Percentiles rank a stretch among this genome's conserved stretches.
phyloP scores from a whole-genome alignment of 2,329 filamentous ascomycete species.

The Penicillium sclerotiorum region DNA sequence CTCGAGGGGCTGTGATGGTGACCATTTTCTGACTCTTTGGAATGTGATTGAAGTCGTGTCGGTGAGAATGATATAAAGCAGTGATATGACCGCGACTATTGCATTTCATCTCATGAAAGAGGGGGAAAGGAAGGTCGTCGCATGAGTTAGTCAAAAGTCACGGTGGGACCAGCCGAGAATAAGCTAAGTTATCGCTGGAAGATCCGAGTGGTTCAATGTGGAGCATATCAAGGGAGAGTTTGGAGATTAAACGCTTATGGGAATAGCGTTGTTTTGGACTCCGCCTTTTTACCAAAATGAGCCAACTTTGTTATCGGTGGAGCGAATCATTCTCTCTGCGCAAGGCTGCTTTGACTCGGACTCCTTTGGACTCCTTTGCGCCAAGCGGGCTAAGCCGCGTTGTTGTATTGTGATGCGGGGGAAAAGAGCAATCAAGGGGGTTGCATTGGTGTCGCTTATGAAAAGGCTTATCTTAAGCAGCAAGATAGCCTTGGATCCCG shows the following conservation, averaged over 20 bases:
- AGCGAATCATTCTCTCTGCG: background rate
- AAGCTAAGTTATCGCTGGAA: slow-evolving; percentile 8
- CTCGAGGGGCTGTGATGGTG: background rate
- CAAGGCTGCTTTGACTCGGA: background rate
- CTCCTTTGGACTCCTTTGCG: background rate
- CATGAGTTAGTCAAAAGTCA: background rate
- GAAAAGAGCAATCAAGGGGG: slow-evolving; percentile 2
- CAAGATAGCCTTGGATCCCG: too few species aligned
- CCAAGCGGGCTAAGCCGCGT: background rate
- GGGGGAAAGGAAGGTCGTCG: background rate
- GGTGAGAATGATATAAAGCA: too few species aligned
- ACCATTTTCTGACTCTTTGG: too few species aligned
- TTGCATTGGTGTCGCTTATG: slow-evolving; percentile 1
- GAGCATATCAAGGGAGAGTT: background rate
- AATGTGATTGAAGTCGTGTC: too few species aligned
- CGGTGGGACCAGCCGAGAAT: slow-evolving; percentile 1
- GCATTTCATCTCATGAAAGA: too few species aligned
- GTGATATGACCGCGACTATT: too few species aligned
- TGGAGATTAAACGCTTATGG: background rate
- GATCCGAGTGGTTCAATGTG: slow-evolving; percentile 10
- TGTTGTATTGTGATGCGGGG: too few species aligned
- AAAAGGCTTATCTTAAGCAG: background rate
- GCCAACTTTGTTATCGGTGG: slow-evolving; percentile 12
- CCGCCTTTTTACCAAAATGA: slow-evolving; percentile 21
- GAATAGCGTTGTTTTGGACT: slow-evolving; percentile 10